Evolutionary conservation across 2,329 filamentous ascomycete genomes (phyloP), one percentile per base, ranked within the genome.

Genomic region (Lizonia empirigonia): DNA sequence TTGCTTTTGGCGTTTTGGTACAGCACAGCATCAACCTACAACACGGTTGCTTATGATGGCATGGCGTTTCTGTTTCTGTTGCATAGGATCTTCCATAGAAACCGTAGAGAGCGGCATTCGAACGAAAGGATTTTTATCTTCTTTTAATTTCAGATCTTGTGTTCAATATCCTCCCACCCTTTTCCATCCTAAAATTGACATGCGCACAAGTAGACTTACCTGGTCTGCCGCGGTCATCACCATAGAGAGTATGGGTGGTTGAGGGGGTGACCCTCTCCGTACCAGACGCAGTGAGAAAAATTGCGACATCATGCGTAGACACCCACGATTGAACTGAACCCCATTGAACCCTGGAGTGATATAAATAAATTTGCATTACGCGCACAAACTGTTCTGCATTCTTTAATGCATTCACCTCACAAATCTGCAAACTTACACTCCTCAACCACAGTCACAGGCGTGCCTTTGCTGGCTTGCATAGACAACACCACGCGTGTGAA

Each of bases 31-130:
- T 47, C 42, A 44, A 47, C 49, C 49, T 22, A 32, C 12, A 2
- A 29, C 20, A 41, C 22, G 49, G 42, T 47, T 52, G 49, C 42
- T 42, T 29, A 52, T 24, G 49, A 53, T 39, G 44, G 44, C 44
- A 35, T 53, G 42, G 50, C 44, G 38, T 48, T 53, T 35, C 18
- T 34, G 12, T 30, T 37, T n/a, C 5, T 18, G 15, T 26, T 35
- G 50, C 38, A 48, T 39, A 38, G 38, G 20, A 44, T 48, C 48
- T 48, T 38, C 50, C 19, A 44, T 53, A 44, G 50, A 39, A 39
- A 44, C 50, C 19, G 40, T 53, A 44, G 50, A 39, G 38, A 44
- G 44, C 19, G 15, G 23, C 50, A 39, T 44, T 48, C 33, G 13
- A 51, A 46, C 27, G 23, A 35, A 51, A 45, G 36, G 32, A 24